Base-by-base conservation (phyloP, 2,329 filamentous ascomycete genomes). In the Diplodia seriata region DNA sequence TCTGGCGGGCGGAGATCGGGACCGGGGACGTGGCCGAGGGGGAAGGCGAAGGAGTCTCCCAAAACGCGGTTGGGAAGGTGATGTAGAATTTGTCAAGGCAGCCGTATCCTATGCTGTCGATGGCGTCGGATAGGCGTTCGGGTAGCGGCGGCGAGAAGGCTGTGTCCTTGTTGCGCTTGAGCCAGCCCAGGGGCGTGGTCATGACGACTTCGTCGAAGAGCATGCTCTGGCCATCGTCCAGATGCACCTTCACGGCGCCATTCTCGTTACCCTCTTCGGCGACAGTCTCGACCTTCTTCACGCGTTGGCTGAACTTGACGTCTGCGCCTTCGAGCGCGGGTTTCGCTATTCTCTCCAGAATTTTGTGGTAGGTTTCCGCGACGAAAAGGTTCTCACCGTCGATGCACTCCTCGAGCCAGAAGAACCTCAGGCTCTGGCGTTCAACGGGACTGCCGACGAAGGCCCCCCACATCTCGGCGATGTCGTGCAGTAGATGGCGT, bases 371-470 rank as follows among this genome's bases (percentile, higher is more conserved):
- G 3, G 86, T 89, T 1, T 83, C 86, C 3, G 86, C 85, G 38
- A 90, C 85, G 69, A 89, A 89, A 38, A 87, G 82, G 72, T 89
- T 89, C 74, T 86, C 87, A 55, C 90, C 90, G 74, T 92, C 90
- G 64, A 93, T 89, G 71, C 89, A 91, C 77, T 93, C 90, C 74
- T 93, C 91, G 5, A 93, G 76, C 89, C 90, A 92, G 75, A 92
- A 91, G 79, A 88, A 93, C 79, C 89, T 91, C 38, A 93, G 80
- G 72, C 89, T 92, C 75, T 93, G 91, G 31, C 75, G 84, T 64
- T 83, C 79, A 9, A 91, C 81, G 0, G 87, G 85, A 68, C 85
- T 89, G 15, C 91, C 91, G 6, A 92, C 84, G 74, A 91, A 93
- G 0, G 86, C 86, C 2, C 90, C 90, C 89, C 90, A 92, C 73